Evolutionary conservation across 805 yeast species (phyloP).

Genomic region (Hanseniaspora valbyensis): DNA sequence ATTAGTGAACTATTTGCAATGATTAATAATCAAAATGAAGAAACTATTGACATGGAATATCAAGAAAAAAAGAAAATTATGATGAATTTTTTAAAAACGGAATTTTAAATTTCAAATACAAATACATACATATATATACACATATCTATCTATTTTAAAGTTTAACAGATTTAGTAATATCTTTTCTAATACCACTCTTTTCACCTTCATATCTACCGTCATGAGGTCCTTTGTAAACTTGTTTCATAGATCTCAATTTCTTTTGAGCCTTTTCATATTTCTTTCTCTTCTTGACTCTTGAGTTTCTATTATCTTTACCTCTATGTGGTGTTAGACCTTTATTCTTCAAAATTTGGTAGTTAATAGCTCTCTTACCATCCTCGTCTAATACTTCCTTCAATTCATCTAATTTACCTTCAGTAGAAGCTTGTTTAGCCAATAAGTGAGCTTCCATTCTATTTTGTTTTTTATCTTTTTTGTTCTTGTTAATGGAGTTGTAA

Average conservation of each 20-base stretch:
- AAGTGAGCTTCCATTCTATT: constrained; percentile 54
- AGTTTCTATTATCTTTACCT: constrained; percentile 85
- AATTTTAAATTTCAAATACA: not conserved
- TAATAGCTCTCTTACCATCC: constrained; percentile 87
- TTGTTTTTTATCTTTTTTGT: constrained; percentile 39
- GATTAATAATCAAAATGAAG: too few relatives aligned
- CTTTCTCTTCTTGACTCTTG: constrained; percentile 97
- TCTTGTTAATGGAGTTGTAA: constrained; percentile 44
- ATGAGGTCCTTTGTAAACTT: constrained; percentile 63
- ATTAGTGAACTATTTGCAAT: too few relatives aligned
- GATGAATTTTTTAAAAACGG: constrained; percentile 21
- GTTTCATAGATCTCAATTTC: constrained; percentile 82
- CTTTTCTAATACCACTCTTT: constrained; percentile 93
- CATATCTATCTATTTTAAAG: constrained; percentile 33
- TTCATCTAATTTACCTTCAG: constrained; percentile 73
- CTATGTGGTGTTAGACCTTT: constrained; percentile 90
- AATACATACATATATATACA: not conserved
- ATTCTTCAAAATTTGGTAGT: constrained; percentile 89
- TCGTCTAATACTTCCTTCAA: constrained; percentile 51
- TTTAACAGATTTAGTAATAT: constrained; percentile 75
- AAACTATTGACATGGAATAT: constrained; percentile 4
- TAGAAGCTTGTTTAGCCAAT: constrained; percentile 64
- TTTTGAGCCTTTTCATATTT: constrained; percentile 90
- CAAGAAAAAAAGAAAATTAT: constrained; percentile 20
- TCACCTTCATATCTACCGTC: constrained; percentile 85